Percentiles rank a stretch among this genome's conserved stretches.
Evolutionary conservation across 1,284 basidiomycete species (phyloP).

Genomic region (Agroathelia rolfsii): DNA sequence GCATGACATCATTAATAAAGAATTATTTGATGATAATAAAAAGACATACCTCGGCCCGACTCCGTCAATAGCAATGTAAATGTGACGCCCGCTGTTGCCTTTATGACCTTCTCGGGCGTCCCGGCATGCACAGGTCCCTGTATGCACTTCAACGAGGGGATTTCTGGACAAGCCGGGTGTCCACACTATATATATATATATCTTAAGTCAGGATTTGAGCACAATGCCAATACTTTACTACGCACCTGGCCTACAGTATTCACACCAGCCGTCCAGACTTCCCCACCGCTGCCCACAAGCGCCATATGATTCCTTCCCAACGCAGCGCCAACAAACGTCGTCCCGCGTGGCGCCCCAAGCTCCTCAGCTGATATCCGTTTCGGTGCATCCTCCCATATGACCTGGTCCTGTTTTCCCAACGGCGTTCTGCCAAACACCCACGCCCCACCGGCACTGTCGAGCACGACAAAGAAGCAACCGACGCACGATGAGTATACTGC

Average conservation of each 20-base stretch:
- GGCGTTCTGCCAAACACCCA: conserved; percentile 77
- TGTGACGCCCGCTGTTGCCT: conserved; percentile 73
- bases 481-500: conserved; percentile 68
- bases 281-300: conserved; percentile 73
- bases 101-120: conserved; percentile 53
- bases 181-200: conserved; percentile 46
- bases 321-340: conserved; percentile 73
- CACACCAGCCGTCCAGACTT: conserved; percentile 76
- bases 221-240: conserved; percentile 6
- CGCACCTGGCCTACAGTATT: conserved; percentile 79
- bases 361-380: conserved; percentile 49
- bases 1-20: conserved; percentile 6
- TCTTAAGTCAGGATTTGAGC: conserved; percentile 17
- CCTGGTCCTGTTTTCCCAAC: conserved; percentile 45
- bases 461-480: conserved; percentile 65
- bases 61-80: conserved; percentile 80
- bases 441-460: conserved; percentile 70
- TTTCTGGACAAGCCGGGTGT: conserved; percentile 51
- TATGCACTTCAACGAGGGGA: conserved; percentile 56
- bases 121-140: conserved; percentile 44
- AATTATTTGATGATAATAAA: conserved; percentile 2
- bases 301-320: conserved; percentile 77
- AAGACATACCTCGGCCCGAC: conserved; percentile 55
- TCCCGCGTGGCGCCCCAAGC: conserved; percentile 50
- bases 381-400: conserved; percentile 65